Base-by-base conservation (phyloP, 2,329 filamentous ascomycete species). In the Aspergillus sp. region DNA sequence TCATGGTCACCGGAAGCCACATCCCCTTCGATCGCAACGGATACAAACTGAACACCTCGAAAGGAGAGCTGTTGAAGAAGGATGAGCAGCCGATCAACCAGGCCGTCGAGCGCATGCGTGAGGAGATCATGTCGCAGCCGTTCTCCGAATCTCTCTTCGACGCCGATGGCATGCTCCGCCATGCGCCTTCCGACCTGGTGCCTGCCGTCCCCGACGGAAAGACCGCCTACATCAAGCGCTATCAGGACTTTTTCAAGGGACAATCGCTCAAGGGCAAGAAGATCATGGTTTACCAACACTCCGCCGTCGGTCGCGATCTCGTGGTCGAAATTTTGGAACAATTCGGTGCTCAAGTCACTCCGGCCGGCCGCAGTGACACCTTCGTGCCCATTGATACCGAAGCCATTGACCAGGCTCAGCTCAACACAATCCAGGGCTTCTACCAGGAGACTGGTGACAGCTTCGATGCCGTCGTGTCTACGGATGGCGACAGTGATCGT, bases 21-120 rank as follows among this genome's bases (percentile, higher is more conserved):
- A 74, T 73, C 49, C 72, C 72, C 6, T 74, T 74, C 51, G 69
- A 73, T 55, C 72, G 72, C 22, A 74, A 74, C 59, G 71, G 72
- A 12, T 73, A 74, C 58, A 73, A 74, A 52, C 63, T 73, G 47
- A 74, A 74, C 54, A 73, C 71, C 18, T 73, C 66, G 26, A 65
- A 67, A 51, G 72, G 72, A 0, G 72, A 74, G 59, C 65, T 74
- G 22, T 56, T 73, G 63, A 73, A 73, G 58, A 67, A 69, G 59
- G 63, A 72, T 36, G 71, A 74, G 54, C 63, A 69, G 52, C 71
- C 68, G 6, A 73, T 74, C 55, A 72, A 72, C 51, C 59, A 67
- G 18, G 60, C 61, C n/a, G 70, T 74, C 12, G 65, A 63, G 45
- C 9, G 62, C 45, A 56, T 58, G 42, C 70, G 72, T 2, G 65